These are phyloP conservation scores for Amaranthus cruentus DNA, from an alignment of 148 eudicot genomes.

Conservation along the genomic window DNA sequence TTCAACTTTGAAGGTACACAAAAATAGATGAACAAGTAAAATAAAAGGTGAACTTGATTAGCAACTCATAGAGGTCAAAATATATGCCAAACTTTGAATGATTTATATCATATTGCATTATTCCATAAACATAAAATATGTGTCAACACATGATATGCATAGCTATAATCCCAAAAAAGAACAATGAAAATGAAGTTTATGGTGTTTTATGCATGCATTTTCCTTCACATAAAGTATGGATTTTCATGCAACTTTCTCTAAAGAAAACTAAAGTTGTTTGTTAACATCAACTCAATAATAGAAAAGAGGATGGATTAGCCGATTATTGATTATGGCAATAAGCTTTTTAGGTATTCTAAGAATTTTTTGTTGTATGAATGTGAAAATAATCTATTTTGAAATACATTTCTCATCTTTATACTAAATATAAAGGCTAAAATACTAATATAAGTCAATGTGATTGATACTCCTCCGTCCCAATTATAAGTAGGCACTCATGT, in stretches of 20 bases:
- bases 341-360: no score
- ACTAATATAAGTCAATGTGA: no score
- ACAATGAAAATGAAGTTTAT: constrained; percentile 7
- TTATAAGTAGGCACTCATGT: no score
- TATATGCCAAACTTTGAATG: background rate
- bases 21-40: background rate
- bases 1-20: background rate
- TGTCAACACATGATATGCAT: background rate
- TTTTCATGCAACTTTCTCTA: constrained; percentile 12
- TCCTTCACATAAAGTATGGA: background rate
- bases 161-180: background rate
- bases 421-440: no score
- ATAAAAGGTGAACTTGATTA: background rate
- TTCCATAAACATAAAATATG: background rate
- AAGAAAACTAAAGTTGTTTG: background rate
- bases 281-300: background rate
- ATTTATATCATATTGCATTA: background rate
- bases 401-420: no score
- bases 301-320: background rate
- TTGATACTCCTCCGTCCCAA: no score
- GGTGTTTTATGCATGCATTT: background rate
- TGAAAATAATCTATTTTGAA: no score
- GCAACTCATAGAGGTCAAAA: background rate
- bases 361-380: no score
- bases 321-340: no score